Conservation (phyloP, 1,139 yeast species). For the Tardiomyces blankii region DNA sequence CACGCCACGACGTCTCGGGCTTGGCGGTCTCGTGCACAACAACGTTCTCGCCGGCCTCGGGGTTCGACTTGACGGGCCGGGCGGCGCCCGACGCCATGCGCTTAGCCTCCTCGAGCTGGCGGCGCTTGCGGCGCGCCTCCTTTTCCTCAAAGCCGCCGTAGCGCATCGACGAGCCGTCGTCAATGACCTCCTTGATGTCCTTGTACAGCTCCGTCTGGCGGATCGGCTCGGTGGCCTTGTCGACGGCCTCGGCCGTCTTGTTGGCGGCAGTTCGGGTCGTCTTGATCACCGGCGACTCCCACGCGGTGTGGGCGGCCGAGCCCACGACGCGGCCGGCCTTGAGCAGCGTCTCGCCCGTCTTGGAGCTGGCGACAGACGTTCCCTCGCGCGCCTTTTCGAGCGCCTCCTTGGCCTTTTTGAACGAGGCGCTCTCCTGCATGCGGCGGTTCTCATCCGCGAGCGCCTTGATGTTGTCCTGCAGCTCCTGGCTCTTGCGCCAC, state of each 20-base stretch:
- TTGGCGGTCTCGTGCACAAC: conserved; percentile 78
- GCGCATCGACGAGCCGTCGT: conserved; percentile 77
- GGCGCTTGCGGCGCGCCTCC: conserved; percentile 67
- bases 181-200: conserved; percentile 79
- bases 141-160: conserved; percentile 91
- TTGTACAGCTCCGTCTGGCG: conserved; percentile 84
- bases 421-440: conserved; percentile 89
- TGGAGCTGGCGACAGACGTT: conserved; percentile 32
- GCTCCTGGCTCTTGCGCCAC: conserved; percentile 81
- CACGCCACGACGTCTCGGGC: conserved; percentile 59
- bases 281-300: conserved; percentile 94
- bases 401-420: conserved; percentile 88
- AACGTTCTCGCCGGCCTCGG: conserved; percentile 76
- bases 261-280: conserved; percentile 75
- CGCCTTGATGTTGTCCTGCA: conserved; percentile 88
- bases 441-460: conserved; percentile 94
- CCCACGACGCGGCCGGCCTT: conserved; percentile 96
- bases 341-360: conserved; percentile 72
- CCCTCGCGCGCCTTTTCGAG: conserved; percentile 60
- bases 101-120: conserved; percentile 39
- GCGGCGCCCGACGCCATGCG: conserved; percentile 50
- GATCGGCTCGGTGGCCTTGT: conserved; percentile 87
- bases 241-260: conserved; percentile 63
- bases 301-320: conserved; percentile 77
- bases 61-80: conserved; percentile 61